Evolutionary conservation across 805 yeast species (phyloP), one percentile per base, ranked within the genome.

Genomic region (Ogataea minuta): DNA sequence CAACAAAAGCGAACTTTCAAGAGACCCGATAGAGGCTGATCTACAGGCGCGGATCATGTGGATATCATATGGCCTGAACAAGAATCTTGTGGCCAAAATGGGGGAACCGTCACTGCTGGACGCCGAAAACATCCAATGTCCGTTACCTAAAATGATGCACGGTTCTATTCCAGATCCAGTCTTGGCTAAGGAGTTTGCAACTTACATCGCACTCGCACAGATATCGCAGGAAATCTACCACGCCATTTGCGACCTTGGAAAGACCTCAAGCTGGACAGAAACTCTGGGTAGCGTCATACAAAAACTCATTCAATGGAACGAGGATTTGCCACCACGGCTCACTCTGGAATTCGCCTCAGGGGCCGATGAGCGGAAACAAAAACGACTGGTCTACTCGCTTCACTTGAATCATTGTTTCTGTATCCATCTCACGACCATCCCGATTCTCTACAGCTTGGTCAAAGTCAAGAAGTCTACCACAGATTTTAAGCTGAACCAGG

Each of bases 401-500:
- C 59, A 57, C 39, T 40, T 57, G 31, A 54, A 53, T 23, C 52
- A 54, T 30, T 54, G 58, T 33, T 56, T 46, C 31, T 57, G 59
- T 26, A 51, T 57, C 28, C 57, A 57, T 39, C 40, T 57, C 16
- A 56, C 62, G 17, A 57, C 59, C 10, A 47, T 57, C 13, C 60
- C 62, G 10, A 43, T 55, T 13, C 34, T 57, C 12, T 55, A 53
- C 40, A 52, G 47, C 28, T 34, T 56, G 12, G 56, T 49, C n/a
- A 53, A 49, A 27, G 46, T 43, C 36, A 44, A 41, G 28, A 44
- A 36, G 14, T 21, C 40, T 6, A 33, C 31, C 13, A 36, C 34
- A 5, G 26, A 20, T 4, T 34, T 50, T 14, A 41, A 42, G 15
- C 43, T 54, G 12, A 44, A 46, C 14, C 36, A 35, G 3, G 49